phyloP scores from a whole-genome alignment of 2,329 filamentous ascomycete genomes.

The Pseudogymnoascus pannorum region DNA sequence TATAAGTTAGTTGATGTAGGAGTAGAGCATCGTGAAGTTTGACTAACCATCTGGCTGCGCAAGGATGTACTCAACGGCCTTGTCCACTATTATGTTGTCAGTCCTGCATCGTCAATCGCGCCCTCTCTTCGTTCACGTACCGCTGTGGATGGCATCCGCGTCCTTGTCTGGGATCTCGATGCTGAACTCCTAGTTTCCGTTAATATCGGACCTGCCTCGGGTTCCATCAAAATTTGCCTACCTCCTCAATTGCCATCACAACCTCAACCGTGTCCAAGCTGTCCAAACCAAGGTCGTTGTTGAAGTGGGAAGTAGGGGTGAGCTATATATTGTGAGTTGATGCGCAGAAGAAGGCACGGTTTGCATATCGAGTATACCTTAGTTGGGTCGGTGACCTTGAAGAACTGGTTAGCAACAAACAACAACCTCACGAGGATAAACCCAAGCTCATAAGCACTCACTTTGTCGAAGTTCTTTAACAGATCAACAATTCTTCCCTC shows the following conservation, averaged over 20 bases:
- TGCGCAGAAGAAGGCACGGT: constrained; percentile 10
- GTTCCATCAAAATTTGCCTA: not conserved
- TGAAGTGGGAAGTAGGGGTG: constrained; percentile 76
- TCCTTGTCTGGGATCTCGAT: constrained; percentile 79
- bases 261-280: constrained; percentile 98
- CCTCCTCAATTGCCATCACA: constrained; percentile 99
- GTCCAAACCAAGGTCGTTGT: constrained; percentile 94
- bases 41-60: constrained; percentile 65
- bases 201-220: constrained; percentile 15
- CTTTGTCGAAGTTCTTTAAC: constrained; percentile 96
- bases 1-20: not conserved
- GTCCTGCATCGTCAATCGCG: constrained; percentile 21
- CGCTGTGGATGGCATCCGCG: constrained; percentile 68
- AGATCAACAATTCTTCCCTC: constrained; percentile 88
- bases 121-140: constrained; percentile 40
- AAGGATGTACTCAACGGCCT: constrained; percentile 69
- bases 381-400: constrained; percentile 58
- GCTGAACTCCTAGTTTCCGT: constrained; percentile 49
- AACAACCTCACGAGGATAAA: not conserved
- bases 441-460: constrained; percentile 35
- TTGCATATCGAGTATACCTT: constrained; percentile 42
- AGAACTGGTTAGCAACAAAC: constrained; percentile 18
- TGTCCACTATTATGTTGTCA: constrained; percentile 49
- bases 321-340: constrained; percentile 51
- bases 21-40: not conserved